phyloP scores from a whole-genome alignment of 1,284 basidiomycete species.

The Retiboletus flavoniger region DNA sequence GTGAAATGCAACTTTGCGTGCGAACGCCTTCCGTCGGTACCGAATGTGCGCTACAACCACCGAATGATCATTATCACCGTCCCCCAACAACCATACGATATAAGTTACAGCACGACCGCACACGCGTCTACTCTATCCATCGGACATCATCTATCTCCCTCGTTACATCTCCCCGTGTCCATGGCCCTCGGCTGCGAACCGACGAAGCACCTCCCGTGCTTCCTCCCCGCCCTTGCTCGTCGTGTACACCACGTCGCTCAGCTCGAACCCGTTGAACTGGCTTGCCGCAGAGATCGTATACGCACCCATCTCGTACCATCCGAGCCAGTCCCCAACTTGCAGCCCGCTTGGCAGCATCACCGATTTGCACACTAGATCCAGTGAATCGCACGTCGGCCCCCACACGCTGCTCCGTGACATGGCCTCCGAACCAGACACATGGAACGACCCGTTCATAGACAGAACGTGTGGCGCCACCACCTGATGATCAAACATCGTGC shows the following conservation, averaged over 20 bases:
- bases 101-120: conserved; percentile 18
- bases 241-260: conserved; percentile 66
- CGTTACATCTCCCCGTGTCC: conserved; percentile 19
- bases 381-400: conserved; percentile 87
- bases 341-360: conserved; percentile 63
- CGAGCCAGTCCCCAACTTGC: conserved; percentile 88
- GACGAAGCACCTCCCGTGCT: conserved; percentile 37
- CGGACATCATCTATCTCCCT: background rate
- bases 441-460: conserved; percentile 54
- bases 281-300: conserved; percentile 91
- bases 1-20: background rate
- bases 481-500: conserved; percentile 93
- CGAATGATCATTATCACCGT: conserved; percentile 11
- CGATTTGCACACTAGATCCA: conserved; percentile 74
- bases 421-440: conserved; percentile 48
- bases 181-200: conserved; percentile 30
- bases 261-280: conserved; percentile 82
- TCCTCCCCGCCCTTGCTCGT: conserved; percentile 46
- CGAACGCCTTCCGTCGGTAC: conserved; percentile 18
- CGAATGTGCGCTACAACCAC: conserved; percentile 12
- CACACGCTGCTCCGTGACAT: conserved; percentile 58
- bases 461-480: conserved; percentile 83
- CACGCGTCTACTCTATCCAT: conserved; percentile 2
- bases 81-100: conserved; percentile 4
- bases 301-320: conserved; percentile 90